Percentiles rank a stretch among this genome's conserved stretches.
Conservation (phyloP, 2,329 filamentous ascomycete species). For the Lizonia empirigonia region DNA sequence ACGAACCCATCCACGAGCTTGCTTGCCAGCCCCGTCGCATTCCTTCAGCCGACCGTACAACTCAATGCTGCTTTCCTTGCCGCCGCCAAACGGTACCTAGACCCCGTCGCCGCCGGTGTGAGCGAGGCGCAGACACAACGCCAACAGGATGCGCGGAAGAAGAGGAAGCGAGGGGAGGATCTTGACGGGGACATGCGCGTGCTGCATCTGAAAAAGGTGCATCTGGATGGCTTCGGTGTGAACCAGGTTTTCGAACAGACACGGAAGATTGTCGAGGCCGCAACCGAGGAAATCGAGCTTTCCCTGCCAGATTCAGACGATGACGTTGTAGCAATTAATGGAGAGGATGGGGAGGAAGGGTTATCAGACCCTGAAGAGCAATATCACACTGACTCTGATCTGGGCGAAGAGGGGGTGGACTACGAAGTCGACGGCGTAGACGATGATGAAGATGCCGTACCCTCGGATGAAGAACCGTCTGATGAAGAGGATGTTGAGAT, state of each 20-base stretch:
- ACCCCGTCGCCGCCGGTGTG: constrained; percentile 75
- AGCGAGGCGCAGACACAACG: constrained; percentile 73
- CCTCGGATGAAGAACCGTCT: constrained; percentile 37
- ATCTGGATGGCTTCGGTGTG: constrained; percentile 84
- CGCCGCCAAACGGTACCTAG: constrained; percentile 79
- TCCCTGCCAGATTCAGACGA: constrained; percentile 48
- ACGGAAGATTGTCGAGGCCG: constrained; percentile 75
- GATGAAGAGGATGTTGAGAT: constrained; percentile 40
- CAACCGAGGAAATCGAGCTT: constrained; percentile 60
- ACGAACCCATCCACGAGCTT: constrained; percentile 63
- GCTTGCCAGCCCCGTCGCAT: constrained; percentile 68
- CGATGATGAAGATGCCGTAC: constrained; percentile 36
- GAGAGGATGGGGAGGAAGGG: constrained; percentile 41
- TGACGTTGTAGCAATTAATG: constrained; percentile 24
- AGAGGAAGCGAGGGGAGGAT: constrained; percentile 71
- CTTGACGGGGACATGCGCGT: constrained; percentile 56
- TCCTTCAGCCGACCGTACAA: constrained; percentile 73
- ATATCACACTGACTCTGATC: constrained; percentile 32
- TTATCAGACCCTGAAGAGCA: constrained; percentile 41
- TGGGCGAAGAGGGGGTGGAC: constrained; percentile 44
- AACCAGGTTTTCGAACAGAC: constrained; percentile 95
- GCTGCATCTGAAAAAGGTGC: constrained; percentile 79
- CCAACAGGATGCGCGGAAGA: constrained; percentile 71
- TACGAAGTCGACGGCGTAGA: constrained; percentile 44
- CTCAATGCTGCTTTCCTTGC: constrained; percentile 73